Base-by-base conservation (phyloP, 2,329 filamentous ascomycete genomes). In the Exophiala sp. region DNA sequence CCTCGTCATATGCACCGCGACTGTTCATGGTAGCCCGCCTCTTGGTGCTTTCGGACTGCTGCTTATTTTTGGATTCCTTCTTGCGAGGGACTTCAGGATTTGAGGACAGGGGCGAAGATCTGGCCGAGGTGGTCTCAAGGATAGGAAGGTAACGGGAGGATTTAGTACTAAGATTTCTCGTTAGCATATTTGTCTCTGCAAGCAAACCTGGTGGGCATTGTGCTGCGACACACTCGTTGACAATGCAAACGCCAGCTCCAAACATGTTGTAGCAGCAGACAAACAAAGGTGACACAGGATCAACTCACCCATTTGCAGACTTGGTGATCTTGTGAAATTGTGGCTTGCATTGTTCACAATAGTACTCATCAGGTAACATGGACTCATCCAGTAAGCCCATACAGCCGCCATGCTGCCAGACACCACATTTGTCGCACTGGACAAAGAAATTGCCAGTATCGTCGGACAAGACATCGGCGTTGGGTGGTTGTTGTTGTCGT, bases 11-110 rank as follows among this genome's bases (percentile, higher is more conserved):
- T 18, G 91, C 92, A 39, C 92, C 91, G 58, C 92, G 85, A 69
- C 94, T 99, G 68, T 97, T 96, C 90, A 97, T 96, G 5, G 94
- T 99, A 16, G 91, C 96, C 24, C 94, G 83, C 55, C 94, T 84
- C 70, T 96, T 97, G 35, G 86, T 84, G 48, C 82, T 55, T 33
- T 80, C 50, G 83, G 24, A 29, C 24, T 79, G 40, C 72, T 71
- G 41, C 78, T 75, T 39, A 78, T 79, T 62, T 75, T 82, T 45
- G 73, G 72, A 55, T 70, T 60, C 72, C 74, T 49, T 72, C 64
- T 52, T 77, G 32, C 68, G 71, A 57, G 68, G 69, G 11, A 70
- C 66, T 43, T 66, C 69, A 47, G 72, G 71, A 36, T 65, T 66
- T 4, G 73, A 72, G 20, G 74, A 72, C n/a, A 69, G 68, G 50